Evolutionary conservation across 306 rosid genomes (phyloP).

Genomic region (Cicer bijugum): DNA sequence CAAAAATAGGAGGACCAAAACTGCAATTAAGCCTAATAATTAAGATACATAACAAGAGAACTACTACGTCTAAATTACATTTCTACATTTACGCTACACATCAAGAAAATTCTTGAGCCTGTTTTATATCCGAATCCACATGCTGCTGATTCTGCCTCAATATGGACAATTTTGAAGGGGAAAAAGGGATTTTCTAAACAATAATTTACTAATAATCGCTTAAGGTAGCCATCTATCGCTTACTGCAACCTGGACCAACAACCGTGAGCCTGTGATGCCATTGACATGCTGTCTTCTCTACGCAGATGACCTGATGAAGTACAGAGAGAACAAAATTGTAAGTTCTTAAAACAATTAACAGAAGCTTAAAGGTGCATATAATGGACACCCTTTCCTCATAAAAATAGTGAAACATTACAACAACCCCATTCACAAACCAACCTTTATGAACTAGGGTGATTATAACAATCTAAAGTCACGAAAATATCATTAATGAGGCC

Average conservation of each 20-base stretch:
- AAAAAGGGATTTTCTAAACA: conserved; percentile 37
- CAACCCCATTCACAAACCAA: conserved; percentile 8
- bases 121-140: conserved; percentile 39
- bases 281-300: conserved; percentile 40
- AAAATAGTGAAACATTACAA: conserved; percentile 4
- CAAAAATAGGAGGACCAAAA: no score
- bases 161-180: conserved; percentile 28
- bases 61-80: conserved; percentile 38
- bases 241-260: conserved; percentile 34
- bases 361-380: not conserved
- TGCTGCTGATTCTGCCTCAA: conserved; percentile 42
- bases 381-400: no score
- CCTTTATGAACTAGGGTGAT: conserved; percentile 3
- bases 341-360: conserved; percentile 24
- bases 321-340: conserved; percentile 28
- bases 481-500: not conserved
- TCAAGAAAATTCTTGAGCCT: conserved; percentile 24
- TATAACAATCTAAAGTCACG: conserved; percentile 24
- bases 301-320: conserved; percentile 49
- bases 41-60: conserved; percentile 32
- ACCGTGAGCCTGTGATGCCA: conserved; percentile 20
- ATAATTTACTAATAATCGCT: conserved; percentile 37
- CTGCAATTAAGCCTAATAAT: no score
- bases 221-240: conserved; percentile 24
- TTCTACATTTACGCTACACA: conserved; percentile 37